These are phyloP conservation scores for Phytophthora aleatoria DNA, from an alignment of 352 stramenopile genomes.

Conservation along the genomic window DNA sequence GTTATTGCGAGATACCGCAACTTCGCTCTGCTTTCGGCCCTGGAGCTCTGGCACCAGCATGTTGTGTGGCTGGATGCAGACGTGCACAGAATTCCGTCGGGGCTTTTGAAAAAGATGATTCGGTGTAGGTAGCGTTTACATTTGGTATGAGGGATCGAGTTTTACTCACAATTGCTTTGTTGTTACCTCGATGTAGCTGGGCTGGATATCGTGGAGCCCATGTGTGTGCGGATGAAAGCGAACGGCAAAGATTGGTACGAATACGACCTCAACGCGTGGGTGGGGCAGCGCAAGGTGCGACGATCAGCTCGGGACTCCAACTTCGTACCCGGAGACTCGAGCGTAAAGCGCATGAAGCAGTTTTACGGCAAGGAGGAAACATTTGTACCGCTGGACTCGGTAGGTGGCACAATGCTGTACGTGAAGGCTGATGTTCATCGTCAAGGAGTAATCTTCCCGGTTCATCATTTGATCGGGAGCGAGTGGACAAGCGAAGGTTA, in stretches of 20 bases:
- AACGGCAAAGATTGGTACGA: constrained; percentile 28
- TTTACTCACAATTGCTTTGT: constrained; percentile 15
- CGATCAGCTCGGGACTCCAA: constrained; percentile 7
- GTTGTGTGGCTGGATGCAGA: constrained; percentile 55
- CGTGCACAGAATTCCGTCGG: constrained; percentile 30
- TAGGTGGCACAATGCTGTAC: constrained; percentile 57
- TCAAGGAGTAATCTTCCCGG: constrained; percentile 49
- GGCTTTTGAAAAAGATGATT: constrained; percentile 18
- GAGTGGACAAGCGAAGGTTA: constrained; percentile 49
- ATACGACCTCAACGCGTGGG: constrained; percentile 33
- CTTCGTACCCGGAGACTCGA: constrained; percentile 28
- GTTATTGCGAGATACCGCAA: constrained; percentile 58
- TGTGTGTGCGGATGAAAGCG: constrained; percentile 28
- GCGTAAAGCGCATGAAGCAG: constrained; percentile 24
- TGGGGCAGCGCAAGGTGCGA: constrained; percentile 23
- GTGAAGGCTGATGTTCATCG: constrained; percentile 50
- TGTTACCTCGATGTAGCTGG: constrained; percentile 14
- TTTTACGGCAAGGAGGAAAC: constrained; percentile 12
- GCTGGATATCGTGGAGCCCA: constrained; percentile 30
- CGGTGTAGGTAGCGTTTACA: not conserved
- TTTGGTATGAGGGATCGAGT: constrained; percentile 23
- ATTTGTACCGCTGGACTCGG: constrained; percentile 45
- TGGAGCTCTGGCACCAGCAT: constrained; percentile 45
- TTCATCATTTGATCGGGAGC: constrained; percentile 47
- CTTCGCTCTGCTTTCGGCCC: constrained; percentile 34